Percentiles rank a stretch among this genome's conserved stretches.
phyloP scores from a whole-genome alignment of 106 monocot genomes.

The Triglochin maritima region DNA sequence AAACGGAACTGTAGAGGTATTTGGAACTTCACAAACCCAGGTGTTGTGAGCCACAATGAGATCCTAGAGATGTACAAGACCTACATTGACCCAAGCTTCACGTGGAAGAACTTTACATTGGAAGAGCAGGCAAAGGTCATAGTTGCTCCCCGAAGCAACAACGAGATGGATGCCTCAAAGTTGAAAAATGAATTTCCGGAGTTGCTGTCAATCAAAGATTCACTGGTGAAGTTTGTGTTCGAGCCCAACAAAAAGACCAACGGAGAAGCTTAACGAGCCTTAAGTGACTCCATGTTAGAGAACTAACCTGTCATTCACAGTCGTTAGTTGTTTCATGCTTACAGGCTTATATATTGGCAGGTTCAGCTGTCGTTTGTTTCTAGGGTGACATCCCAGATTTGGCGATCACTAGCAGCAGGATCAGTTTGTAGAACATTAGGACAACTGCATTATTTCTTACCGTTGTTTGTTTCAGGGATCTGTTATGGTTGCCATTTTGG shows the following conservation, averaged over 20 bases:
- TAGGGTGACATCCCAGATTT: background rate
- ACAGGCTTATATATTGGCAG: background rate
- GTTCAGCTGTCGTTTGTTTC: background rate
- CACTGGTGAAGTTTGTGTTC: slow-evolving; percentile 13
- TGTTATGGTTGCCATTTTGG: too few relatives aligned
- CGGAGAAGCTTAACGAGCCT: background rate
- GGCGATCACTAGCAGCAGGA: too few relatives aligned
- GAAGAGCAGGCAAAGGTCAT: slow-evolving; percentile 22
- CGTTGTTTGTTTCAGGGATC: too few relatives aligned
- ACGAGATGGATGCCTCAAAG: slow-evolving; percentile 19
- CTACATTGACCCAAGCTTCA: slow-evolving; percentile 10
- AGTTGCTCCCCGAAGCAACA: slow-evolving; percentile 20
- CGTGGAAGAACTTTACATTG: slow-evolving; percentile 15
- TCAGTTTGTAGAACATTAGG: too few relatives aligned
- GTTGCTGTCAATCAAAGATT: slow-evolving; percentile 16
- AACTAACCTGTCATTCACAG: background rate
- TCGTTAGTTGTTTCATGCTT: background rate
- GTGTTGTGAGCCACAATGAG: slow-evolving; percentile 21
- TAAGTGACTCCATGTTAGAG: too few relatives aligned
- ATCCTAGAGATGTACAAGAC: slow-evolving; percentile 19
- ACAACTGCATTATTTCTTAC: too few relatives aligned
- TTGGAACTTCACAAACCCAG: slow-evolving; percentile 27
- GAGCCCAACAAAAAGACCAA: slow-evolving; percentile 13
- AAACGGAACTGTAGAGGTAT: slow-evolving; percentile 15
- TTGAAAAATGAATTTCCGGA: slow-evolving; percentile 21